Conservation (phyloP, 2,329 filamentous ascomycete genomes). For the Coleophoma crateriformis region DNA sequence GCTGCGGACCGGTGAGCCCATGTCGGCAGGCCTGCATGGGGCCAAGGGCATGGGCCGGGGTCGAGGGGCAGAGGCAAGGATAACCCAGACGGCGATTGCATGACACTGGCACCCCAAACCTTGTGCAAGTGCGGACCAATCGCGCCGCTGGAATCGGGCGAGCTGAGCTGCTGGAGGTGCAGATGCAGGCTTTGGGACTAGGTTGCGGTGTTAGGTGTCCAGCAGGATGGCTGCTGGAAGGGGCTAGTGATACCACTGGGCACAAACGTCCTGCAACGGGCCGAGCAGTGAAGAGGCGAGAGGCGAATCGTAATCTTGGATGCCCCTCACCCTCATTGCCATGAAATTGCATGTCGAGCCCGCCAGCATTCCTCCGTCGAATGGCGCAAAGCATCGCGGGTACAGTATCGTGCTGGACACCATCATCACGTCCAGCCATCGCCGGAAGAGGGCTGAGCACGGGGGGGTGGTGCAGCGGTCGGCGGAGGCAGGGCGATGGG, state of each 20-base stretch:
- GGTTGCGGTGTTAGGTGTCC: background rate
- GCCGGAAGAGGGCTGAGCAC: too few species aligned
- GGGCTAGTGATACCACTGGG: constrained; percentile 4
- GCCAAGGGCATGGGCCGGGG: constrained; percentile 8
- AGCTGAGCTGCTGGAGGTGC: background rate
- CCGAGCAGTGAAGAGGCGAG: constrained; percentile 15
- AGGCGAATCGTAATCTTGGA: background rate
- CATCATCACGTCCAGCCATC: too few species aligned
- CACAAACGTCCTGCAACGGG: constrained; percentile 22
- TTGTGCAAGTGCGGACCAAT: background rate
- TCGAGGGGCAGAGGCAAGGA: background rate
- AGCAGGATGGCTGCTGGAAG: constrained; percentile 1
- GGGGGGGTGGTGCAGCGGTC: too few species aligned
- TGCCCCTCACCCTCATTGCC: background rate
- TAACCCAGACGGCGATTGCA: background rate
- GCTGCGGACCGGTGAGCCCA: constrained; percentile 1
- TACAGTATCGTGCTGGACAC: too few species aligned
- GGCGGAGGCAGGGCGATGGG: too few species aligned
- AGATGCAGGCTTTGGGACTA: constrained; percentile 1
- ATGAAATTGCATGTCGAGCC: too few species aligned
- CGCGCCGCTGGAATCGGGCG: background rate
- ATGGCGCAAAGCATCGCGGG: background rate
- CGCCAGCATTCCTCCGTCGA: background rate
- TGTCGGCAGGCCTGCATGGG: constrained; percentile 18
- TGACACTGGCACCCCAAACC: background rate